These are phyloP conservation scores for Apophysomyces elegans DNA, from an alignment of 371 early-diverging fungal genomes.

Conservation along the genomic window DNA sequence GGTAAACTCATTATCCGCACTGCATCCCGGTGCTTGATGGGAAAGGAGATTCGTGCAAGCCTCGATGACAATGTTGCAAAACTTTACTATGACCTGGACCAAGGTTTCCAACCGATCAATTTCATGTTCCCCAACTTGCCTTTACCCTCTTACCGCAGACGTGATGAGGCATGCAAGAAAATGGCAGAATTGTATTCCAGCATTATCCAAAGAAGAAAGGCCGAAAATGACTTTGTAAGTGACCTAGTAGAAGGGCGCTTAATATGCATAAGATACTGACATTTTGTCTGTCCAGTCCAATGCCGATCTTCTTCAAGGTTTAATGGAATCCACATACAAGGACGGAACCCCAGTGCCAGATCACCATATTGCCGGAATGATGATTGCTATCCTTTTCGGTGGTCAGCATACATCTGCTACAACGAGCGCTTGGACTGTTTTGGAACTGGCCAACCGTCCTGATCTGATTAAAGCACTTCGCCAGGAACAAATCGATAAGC, in stretches of 20 bases:
- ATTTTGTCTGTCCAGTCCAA: constrained; percentile 27
- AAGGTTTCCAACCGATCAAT: constrained; percentile 95
- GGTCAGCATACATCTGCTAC: constrained; percentile 97
- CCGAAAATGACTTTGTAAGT: constrained; percentile 42
- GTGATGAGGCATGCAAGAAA: constrained; percentile 86
- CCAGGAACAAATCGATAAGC: constrained; percentile 65
- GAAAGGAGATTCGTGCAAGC: constrained; percentile 87
- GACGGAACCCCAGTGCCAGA: constrained; percentile 82
- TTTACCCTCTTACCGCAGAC: constrained; percentile 62
- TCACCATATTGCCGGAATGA: constrained; percentile 87
- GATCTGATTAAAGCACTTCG: constrained; percentile 62
- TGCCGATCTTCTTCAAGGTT: constrained; percentile 79
- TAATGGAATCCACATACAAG: constrained; percentile 89
- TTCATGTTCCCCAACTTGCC: constrained; percentile 67
- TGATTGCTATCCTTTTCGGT: constrained; percentile 95
- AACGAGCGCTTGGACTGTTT: constrained; percentile 90
- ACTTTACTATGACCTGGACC: constrained; percentile 94
- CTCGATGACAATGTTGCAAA: constrained; percentile 79
- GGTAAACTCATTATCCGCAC: constrained; percentile 93
- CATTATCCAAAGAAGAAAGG: constrained; percentile 85
- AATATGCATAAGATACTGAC: not conserved
- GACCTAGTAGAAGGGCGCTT: not conserved
- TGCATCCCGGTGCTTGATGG: constrained; percentile 93
- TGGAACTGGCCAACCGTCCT: constrained; percentile 85
- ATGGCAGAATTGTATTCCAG: constrained; percentile 81